Base-by-base conservation (phyloP, 108 stramenopile genomes). In the Cyclotella atomus region DNA sequence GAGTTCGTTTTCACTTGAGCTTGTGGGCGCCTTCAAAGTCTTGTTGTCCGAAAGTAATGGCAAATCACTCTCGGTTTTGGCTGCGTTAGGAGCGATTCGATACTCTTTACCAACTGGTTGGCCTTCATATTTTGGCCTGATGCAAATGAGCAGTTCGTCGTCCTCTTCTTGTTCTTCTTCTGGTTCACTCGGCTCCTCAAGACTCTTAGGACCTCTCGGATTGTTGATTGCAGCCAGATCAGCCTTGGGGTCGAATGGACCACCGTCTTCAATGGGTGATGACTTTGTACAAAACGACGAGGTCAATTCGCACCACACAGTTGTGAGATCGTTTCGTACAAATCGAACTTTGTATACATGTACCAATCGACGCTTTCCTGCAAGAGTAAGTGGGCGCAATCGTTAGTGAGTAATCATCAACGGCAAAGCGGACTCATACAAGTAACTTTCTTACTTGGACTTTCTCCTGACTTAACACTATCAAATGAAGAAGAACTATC, bases 101-200 rank as follows among this genome's bases (percentile, higher is more conserved):
- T 10, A 52, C 10, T 52, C 52, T 23, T 52, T 23, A 1, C 20
- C 52, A 19, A 52, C 20, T 23, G 20, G 20, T 23, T 52, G 2
- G 21, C 52, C 52, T 52, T 52, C 52, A 23, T 23, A 52, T 23
- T 1, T 52, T 2, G 52, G 52, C 2, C 52, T 19, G 52, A 52
- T 52, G 52, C 52, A 52, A 23, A 52, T 52, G 21, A 52, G 52
- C 10, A 52, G 20, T 52, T 52, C 52, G 21, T 52, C 52, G 21
- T 52, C 52, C 21, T 6, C 52, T 23, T 23, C 52, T 2, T 52
- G 21, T 52, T 52, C 52, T 52, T 3, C 23, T 23, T 3, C 12
- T 9, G 38, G 9, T 21, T 19, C 52, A 1, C 52, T 23, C 20
- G 20, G 24, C 21, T 23, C 24, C 20, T 52, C 52, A 5, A 23